Evolutionary conservation across 805 yeast genomes (phyloP).

Genomic region (Grigorovia transvaalensis): DNA sequence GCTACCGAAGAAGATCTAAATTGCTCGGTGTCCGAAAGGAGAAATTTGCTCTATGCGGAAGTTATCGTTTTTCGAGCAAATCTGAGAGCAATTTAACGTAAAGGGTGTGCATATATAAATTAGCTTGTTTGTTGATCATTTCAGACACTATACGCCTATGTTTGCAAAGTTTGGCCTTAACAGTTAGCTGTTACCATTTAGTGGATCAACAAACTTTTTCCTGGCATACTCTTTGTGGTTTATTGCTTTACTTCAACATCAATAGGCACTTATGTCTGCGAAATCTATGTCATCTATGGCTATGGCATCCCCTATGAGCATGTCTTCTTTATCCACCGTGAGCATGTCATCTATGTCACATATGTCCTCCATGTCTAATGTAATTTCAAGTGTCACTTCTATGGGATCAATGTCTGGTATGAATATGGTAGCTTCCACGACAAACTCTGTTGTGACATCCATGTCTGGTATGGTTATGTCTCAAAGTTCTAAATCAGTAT

Average conservation of each 20-base stretch:
- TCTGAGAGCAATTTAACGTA: background rate
- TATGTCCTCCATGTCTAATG: too few relatives aligned
- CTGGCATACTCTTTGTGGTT: background rate
- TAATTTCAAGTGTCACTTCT: too few relatives aligned
- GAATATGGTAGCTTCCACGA: conserved; percentile 6
- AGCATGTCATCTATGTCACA: background rate
- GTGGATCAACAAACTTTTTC: background rate
- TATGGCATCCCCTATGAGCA: background rate
- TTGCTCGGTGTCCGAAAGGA: background rate
- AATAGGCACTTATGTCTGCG: conserved; percentile 1
- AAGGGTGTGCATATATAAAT: background rate
- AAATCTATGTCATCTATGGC: conserved; percentile 1
- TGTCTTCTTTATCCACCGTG: background rate
- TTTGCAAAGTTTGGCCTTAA: too few relatives aligned
- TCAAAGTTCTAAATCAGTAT: too few relatives aligned
- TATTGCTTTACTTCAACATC: background rate
- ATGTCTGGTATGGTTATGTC: conserved; percentile 2
- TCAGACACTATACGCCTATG: background rate
- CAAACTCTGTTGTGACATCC: background rate
- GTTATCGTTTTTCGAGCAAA: background rate
- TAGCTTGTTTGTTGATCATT: background rate
- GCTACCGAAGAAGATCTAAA: too few relatives aligned
- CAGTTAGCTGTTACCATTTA: background rate
- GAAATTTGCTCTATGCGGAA: conserved; percentile 1
- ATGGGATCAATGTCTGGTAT: background rate